These are phyloP conservation scores for Wickerhamomyces canadensis DNA, from an alignment of 805 yeast species.

Conservation along the genomic window DNA sequence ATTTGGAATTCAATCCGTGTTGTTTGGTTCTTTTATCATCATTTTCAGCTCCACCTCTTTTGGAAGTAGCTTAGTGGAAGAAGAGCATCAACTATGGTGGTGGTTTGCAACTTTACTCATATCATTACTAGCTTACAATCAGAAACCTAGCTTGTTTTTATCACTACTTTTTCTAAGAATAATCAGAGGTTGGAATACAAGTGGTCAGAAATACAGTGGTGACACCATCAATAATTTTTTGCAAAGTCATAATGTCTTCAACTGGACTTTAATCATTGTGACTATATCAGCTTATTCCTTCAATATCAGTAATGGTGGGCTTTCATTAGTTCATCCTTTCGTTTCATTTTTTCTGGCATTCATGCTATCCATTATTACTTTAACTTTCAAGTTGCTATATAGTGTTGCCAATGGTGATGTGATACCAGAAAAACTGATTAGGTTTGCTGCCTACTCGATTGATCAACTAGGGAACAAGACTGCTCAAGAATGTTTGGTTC, in stretches of 20 bases:
- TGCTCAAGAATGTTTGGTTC: conserved; percentile 27
- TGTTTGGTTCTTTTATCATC: conserved; percentile 24
- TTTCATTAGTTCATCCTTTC: conserved; percentile 21
- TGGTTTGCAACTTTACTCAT: conserved; percentile 38
- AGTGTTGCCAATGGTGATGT: conserved; percentile 48
- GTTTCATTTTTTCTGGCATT: conserved; percentile 42
- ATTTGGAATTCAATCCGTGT: conserved; percentile 4
- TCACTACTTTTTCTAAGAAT: conserved; percentile 41
- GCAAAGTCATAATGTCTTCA: conserved; percentile 23
- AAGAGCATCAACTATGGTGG: conserved; percentile 97
- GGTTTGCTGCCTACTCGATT: conserved; percentile 25
- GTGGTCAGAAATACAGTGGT: conserved; percentile 77
- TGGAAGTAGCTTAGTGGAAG: conserved; percentile 90
- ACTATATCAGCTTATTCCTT: conserved; percentile 31
- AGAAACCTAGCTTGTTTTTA: conserved; percentile 3
- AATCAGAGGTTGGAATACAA: conserved; percentile 78
- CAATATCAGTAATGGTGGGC: conserved; percentile 20
- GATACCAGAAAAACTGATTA: conserved; percentile 36
- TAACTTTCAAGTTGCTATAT: conserved; percentile 51
- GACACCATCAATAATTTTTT: conserved; percentile 44
- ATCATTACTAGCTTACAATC: conserved; percentile 8
- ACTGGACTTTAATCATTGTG: conserved; percentile 44
- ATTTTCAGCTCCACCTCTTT: conserved; percentile 54
- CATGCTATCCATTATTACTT: conserved; percentile 38
- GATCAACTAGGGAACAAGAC: conserved; percentile 25